Base-by-base conservation (phyloP, 345 rosid species). In the Pugionium cornutum region DNA sequence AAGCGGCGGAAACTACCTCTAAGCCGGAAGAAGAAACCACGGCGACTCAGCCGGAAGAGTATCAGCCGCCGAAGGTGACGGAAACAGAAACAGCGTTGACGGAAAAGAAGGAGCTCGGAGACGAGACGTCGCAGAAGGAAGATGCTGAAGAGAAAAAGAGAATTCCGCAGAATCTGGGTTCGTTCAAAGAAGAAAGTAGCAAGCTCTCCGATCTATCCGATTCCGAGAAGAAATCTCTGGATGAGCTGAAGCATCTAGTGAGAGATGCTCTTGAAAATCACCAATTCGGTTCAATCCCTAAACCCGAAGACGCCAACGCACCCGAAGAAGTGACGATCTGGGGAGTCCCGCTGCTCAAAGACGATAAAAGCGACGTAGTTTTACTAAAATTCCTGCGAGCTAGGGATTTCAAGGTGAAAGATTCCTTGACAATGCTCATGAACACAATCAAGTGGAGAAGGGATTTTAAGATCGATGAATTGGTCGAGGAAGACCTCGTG, bases 361-460 rank as follows among this genome's bases (percentile, higher is more conserved):
- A 86, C 75, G 92, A 86, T 1, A 78, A 83, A 57, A 83, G 83
- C 78, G 99, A 92, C 70, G 90, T 88, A 60, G 76, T 92, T 65
- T 81, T 91, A 9, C 71, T 92, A 46, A 89, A 92, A 35, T 89
- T 89, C 78, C 71, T 89, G 11, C 72, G 97, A 60, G 98, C 98
- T 8, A 81, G 96, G 30, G 98, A 92, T 61, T 92, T 89, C 84
- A 89, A 87, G 45, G 84, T 81, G 43, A 85, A 76, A 73, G 98
- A 89, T 6, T 86, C 98, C 4, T 78, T 85, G 32, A 53, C 72
- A 1, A 92, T 89, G 98, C 67, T 92, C 68, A 89, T 82, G 75
- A 85, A 83, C 81, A 85, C 96, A 0, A 62, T 81, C 28, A 71
- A 66, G 6, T 92, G 98, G 98, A 80, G 96, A 58, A 84, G 62